These are phyloP conservation scores for Nicotiana attenuata DNA, from an alignment of 257 asterid species.

Conservation along the genomic window DNA sequence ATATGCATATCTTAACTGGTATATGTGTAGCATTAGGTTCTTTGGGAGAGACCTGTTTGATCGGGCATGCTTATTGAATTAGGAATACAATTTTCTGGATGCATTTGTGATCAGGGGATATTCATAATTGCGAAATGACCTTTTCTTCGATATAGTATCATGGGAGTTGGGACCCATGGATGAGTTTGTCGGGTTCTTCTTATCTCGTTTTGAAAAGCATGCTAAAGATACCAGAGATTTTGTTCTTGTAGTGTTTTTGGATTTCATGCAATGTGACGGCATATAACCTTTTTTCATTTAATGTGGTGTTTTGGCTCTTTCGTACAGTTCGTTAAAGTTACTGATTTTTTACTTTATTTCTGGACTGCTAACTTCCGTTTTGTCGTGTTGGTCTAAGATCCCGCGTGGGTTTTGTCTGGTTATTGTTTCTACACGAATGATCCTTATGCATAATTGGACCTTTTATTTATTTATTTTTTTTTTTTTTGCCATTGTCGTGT, in stretches of 20 bases:
- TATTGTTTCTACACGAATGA: neutral
- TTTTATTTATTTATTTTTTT: neutral
- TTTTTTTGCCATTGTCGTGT: neutral
- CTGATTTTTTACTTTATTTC: neutral
- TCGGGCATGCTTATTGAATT: neutral
- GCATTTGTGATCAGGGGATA: neutral
- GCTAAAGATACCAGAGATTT: neutral
- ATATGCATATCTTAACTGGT: neutral
- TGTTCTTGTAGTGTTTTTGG: neutral
- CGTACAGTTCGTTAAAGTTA: neutral
- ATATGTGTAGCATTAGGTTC: neutral
- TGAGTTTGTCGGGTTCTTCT: neutral
- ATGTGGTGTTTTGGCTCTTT: neutral
- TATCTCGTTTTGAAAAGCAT: neutral
- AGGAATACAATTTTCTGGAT: neutral
- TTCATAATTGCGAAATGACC: neutral
- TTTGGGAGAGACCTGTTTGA: neutral
- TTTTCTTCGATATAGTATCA: neutral
- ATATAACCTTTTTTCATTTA: neutral
- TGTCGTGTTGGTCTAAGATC: constrained; percentile 1
- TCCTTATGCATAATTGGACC: neutral
- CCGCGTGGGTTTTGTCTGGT: neutral
- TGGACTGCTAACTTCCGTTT: neutral
- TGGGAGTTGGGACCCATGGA: neutral
- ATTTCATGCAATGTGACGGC: neutral